Percentiles rank a stretch among this genome's conserved stretches.
Evolutionary conservation across 495 filamentous ascomycete genomes (phyloP).

Genomic region (Annulohypoxylon maeteangense): DNA sequence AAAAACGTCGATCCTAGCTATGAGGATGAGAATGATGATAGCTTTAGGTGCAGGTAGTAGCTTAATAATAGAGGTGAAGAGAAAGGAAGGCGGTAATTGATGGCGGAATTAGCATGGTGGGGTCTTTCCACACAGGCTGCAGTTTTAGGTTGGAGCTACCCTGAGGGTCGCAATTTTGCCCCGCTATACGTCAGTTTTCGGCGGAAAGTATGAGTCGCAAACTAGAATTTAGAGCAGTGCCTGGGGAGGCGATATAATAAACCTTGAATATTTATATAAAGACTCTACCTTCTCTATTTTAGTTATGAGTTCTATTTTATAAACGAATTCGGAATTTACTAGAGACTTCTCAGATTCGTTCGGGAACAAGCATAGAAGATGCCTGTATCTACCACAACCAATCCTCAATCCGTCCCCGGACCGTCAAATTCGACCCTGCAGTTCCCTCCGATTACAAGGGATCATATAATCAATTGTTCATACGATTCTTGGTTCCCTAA

Average conservation of each 20-base stretch:
- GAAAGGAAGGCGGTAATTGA: slow-evolving; percentile 36
- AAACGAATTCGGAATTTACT: not conserved
- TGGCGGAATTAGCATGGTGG: slow-evolving; percentile 32
- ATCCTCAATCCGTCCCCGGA: slow-evolving; percentile 30
- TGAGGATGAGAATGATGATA: not conserved
- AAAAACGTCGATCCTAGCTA: not conserved
- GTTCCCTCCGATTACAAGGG: slow-evolving; percentile 83
- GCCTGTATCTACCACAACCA: slow-evolving; percentile 40
- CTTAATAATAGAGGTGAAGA: slow-evolving; percentile 5
- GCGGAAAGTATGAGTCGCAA: slow-evolving; percentile 31
- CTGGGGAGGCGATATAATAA: slow-evolving; percentile 20
- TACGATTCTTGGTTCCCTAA: slow-evolving; percentile 90
- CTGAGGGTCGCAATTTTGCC: slow-evolving; percentile 26
- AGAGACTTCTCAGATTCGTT: not conserved
- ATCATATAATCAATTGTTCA: slow-evolving; percentile 93
- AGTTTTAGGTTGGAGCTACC: slow-evolving; percentile 18
- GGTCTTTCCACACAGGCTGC: not conserved
- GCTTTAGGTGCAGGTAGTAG: not conserved
- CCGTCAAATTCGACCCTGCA: slow-evolving; percentile 49
- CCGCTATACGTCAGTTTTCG: slow-evolving; percentile 19
- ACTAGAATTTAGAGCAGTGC: not conserved
- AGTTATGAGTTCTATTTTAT: not conserved
- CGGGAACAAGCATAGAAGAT: slow-evolving; percentile 19
- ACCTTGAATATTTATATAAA: slow-evolving; percentile 1
- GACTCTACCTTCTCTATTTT: not conserved